A percentile compares a stretch with the other conserved stretches of the same genome.
phyloP scores from a whole-genome alignment of 148 eudicot genomes.

The Salicornia ramosissima region DNA sequence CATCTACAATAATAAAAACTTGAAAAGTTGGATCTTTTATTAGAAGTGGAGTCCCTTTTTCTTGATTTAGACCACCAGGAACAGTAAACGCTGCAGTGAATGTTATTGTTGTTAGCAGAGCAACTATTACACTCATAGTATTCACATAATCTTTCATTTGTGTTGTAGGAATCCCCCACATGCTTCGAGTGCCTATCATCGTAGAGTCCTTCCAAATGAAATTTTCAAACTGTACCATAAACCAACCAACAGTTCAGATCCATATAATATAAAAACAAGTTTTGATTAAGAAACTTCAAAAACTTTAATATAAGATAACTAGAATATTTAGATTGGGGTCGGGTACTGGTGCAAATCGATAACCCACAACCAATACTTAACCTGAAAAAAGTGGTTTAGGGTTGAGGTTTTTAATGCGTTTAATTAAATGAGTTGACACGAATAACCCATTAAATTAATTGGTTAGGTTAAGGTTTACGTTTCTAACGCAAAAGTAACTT shows the following conservation, averaged over 20 bases:
- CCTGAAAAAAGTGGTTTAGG: too few relatives aligned
- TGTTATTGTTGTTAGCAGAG: conserved; percentile 8
- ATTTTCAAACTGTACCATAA: neutral
- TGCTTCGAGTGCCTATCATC: neutral
- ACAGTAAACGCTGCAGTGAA: neutral
- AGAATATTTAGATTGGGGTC: too few relatives aligned
- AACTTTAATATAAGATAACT: too few relatives aligned
- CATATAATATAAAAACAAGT: too few relatives aligned
- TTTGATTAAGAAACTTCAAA: too few relatives aligned
- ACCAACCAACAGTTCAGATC: neutral
- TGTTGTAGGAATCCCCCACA: neutral
- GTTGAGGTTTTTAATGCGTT: too few relatives aligned
- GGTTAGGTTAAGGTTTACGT: too few relatives aligned
- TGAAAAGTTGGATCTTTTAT: conserved; percentile 7
- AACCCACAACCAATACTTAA: too few relatives aligned
- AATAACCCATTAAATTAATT: too few relatives aligned
- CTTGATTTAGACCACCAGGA: conserved; percentile 1
- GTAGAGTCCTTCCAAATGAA: neutral
- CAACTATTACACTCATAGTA: conserved; percentile 5
- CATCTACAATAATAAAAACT: conserved; percentile 1
- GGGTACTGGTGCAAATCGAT: too few relatives aligned
- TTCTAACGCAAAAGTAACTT: too few relatives aligned
- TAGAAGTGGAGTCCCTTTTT: conserved; percentile 6
- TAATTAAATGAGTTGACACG: too few relatives aligned
- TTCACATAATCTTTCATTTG: neutral